These are phyloP conservation scores for Taphrina deformans DNA, from an alignment of 1,139 yeast genomes.

Conservation along the genomic window DNA sequence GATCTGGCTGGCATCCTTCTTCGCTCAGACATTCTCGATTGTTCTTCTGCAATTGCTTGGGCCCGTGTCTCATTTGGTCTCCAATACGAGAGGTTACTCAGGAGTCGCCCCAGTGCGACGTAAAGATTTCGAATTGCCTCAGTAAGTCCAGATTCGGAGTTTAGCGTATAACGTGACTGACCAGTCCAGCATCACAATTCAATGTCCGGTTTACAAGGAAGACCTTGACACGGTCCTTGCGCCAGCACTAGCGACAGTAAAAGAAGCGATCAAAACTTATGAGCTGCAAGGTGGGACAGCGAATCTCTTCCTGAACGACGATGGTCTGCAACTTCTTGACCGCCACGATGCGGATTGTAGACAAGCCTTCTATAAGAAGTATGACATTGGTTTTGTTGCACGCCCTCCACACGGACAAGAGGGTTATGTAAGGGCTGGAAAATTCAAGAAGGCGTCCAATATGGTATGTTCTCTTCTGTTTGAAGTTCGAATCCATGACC, in stretches of 20 bases:
- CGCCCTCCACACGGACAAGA: conserved; percentile 37
- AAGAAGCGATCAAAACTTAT: conserved; percentile 35
- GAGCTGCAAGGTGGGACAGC: conserved; percentile 37
- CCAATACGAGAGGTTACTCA: conserved; percentile 35
- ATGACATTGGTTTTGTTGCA: conserved; percentile 37
- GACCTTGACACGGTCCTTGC: conserved; percentile 35
- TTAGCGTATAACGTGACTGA: no score
- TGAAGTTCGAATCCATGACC: background rate
- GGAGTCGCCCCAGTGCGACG: conserved; percentile 34
- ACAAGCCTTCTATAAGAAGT: conserved; percentile 35
- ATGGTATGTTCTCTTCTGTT: conserved; percentile 36
- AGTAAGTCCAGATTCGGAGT: background rate
- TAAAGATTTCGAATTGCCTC: conserved; percentile 22
- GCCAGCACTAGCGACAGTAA: conserved; percentile 34
- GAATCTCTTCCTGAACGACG: conserved; percentile 35
- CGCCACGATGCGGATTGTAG: conserved; percentile 10
- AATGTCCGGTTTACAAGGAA: conserved; percentile 36
- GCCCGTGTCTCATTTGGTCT: conserved; percentile 36
- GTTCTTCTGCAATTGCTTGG: conserved; percentile 34
- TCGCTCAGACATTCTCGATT: conserved; percentile 33
- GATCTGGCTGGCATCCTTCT: conserved; percentile 37
- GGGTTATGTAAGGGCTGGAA: conserved; percentile 37
- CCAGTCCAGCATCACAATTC: conserved; percentile 19
- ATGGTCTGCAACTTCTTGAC: conserved; percentile 34
- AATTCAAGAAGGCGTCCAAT: conserved; percentile 39